These are phyloP conservation scores for Beta lomatogona DNA, from an alignment of 179 eudicot genomes.

Conservation along the genomic window DNA sequence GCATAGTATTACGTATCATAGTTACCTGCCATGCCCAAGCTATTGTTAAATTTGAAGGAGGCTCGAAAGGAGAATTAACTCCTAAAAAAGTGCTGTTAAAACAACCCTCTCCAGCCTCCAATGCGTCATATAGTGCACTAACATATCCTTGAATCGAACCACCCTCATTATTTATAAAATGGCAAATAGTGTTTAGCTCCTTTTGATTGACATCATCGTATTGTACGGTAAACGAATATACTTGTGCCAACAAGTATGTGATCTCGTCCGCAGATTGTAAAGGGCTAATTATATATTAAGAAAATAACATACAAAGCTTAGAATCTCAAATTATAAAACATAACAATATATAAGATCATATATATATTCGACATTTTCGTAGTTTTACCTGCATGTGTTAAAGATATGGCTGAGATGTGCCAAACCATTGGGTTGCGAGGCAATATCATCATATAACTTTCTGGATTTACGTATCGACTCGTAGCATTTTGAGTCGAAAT, in stretches of 20 bases:
- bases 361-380: neutral
- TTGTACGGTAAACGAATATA: neutral
- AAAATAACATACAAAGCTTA: too few relatives aligned
- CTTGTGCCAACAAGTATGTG: neutral
- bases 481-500: neutral
- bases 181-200: neutral
- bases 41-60: neutral
- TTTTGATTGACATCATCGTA: neutral
- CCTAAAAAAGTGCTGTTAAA: too few relatives aligned
- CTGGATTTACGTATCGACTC: neutral
- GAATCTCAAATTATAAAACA: too few relatives aligned
- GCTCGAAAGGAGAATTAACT: neutral
- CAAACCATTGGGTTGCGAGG: neutral
- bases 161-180: neutral
- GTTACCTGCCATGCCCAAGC: neutral
- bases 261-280: neutral
- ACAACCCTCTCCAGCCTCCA: neutral
- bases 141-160: neutral
- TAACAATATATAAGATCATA: too few relatives aligned
- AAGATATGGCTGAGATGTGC: neutral
- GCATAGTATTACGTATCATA: too few relatives aligned
- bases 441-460: neutral
- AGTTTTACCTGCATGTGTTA: neutral
- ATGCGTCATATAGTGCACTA: too few relatives aligned
- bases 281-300: neutral